Percentiles rank a stretch among this genome's conserved stretches.
phyloP scores from a whole-genome alignment of 2,329 filamentous ascomycete genomes.

The Neofusicoccum laricinum region DNA sequence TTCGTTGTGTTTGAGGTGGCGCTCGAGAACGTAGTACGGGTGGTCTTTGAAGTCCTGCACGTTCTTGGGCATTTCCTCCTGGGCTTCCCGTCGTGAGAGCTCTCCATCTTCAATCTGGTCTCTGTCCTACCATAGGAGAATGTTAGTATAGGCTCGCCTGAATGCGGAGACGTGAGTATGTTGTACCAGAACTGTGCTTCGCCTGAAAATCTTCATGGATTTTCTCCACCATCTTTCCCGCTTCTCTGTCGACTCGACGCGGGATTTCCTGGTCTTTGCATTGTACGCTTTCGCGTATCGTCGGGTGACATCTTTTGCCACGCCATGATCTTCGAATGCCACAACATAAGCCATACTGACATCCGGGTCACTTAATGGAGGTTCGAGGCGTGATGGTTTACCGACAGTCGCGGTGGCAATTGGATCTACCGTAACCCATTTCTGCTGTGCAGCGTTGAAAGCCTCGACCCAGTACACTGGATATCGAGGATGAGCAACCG shows the following conservation, averaged over 20 bases:
- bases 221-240: conserved; percentile 57
- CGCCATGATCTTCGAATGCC: conserved; percentile 77
- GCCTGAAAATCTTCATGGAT: conserved; percentile 46
- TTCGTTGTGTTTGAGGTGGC: conserved; percentile 80
- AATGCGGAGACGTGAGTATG: too few species aligned
- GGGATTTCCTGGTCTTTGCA: conserved; percentile 77
- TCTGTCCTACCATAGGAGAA: conserved; percentile 49
- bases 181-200: conserved; percentile 20
- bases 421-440: conserved; percentile 87
- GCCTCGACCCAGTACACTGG: conserved; percentile 95
- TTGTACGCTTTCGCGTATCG: conserved; percentile 87
- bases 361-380: conserved; percentile 70
- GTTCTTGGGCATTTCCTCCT: conserved; percentile 79
- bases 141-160: too few species aligned
- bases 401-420: conserved; percentile 77
- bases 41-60: conserved; percentile 86
- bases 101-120: conserved; percentile 84
- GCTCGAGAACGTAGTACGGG: conserved; percentile 70
- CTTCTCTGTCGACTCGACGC: conserved; percentile 67
- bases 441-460: conserved; percentile 80
- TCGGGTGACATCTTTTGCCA: conserved; percentile 78
- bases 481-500: conserved; percentile 43
- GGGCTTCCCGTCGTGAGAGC: conserved; percentile 65
- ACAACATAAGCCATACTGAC: conserved; percentile 82
- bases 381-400: conserved; percentile 75